Evolutionary conservation across 108 stramenopile species (phyloP).

Genomic region (Cyclotella atomus): DNA sequence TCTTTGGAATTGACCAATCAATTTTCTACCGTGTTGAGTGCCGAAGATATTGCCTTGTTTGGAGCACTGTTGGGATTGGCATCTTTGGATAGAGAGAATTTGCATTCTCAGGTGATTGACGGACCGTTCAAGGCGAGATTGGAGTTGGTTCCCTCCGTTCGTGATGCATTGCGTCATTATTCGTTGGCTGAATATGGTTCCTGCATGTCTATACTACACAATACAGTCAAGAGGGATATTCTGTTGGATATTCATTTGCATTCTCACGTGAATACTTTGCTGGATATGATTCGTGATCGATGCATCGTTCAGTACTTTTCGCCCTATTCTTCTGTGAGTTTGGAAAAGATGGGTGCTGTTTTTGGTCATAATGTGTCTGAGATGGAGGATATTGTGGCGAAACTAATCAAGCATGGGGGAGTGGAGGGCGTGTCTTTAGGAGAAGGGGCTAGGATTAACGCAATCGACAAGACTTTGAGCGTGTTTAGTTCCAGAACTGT

Average conservation of each 20-base stretch:
- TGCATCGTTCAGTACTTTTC: slow-evolving; percentile 74
- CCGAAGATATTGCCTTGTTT: slow-evolving; percentile 81
- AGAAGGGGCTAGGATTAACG: slow-evolving; percentile 44
- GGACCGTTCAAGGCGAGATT: slow-evolving; percentile 57
- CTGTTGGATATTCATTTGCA: slow-evolving; percentile 60
- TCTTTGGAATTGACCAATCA: slow-evolving; percentile 48
- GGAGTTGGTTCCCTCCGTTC: slow-evolving; percentile 57
- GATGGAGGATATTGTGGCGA: slow-evolving; percentile 46
- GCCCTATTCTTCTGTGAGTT: slow-evolving; percentile 66
- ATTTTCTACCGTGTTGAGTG: slow-evolving; percentile 42
- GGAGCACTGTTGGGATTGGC: slow-evolving; percentile 69
- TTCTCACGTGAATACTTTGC: slow-evolving; percentile 42
- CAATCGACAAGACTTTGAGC: slow-evolving; percentile 37
- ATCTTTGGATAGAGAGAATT: slow-evolving; percentile 35
- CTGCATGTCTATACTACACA: slow-evolving; percentile 26
- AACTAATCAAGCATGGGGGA: slow-evolving; percentile 23
- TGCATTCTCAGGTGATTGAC: slow-evolving; percentile 38
- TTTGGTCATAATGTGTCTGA: slow-evolving; percentile 44
- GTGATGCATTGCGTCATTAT: slow-evolving; percentile 48
- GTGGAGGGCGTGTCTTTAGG: slow-evolving; percentile 25
- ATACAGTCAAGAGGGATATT: slow-evolving; percentile 23
- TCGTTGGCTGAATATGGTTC: slow-evolving; percentile 49
- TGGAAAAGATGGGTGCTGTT: slow-evolving; percentile 59
- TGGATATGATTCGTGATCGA: slow-evolving; percentile 58
- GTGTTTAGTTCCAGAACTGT: slow-evolving; percentile 21